Base-by-base conservation (phyloP, 495 filamentous ascomycete genomes). In the Hyaloscypha hepaticicola region DNA sequence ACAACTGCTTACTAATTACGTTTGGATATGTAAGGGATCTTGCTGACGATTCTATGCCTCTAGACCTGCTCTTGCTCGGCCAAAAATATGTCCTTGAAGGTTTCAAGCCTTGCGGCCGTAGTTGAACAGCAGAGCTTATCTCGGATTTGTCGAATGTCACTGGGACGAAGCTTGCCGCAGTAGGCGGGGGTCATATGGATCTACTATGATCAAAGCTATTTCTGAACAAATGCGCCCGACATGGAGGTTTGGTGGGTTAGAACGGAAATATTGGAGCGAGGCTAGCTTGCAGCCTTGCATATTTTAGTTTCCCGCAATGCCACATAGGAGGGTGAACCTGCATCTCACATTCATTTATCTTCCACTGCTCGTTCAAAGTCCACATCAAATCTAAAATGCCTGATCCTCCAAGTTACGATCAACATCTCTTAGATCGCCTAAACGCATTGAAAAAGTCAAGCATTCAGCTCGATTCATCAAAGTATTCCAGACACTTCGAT, bases 401-500 rank as follows among this genome's bases (percentile, higher is more conserved):
- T 68, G 61, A 63, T 28, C 72, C 69, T 19, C 69, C 69, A 27
- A 61, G 52, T 49, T 65, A 70, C 24, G 76, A 78, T 45, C 60
- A 73, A 34, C 50, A 72, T 56, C 70, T 78, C 26, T 65, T 78
- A 14, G 64, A 69, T 25, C 71, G 77, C 21, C 60, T 78, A 41
- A 78, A 78, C 58, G 76, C 76, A 2, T 70, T 78, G 29, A 76
- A 74, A 57, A 70, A 71, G 51, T 77, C 77, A n/a, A 72, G 24
- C 28, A 70, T 77, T 8, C 50, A 58, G 41, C 58, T 72, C 16
- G 63, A 70, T 45, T 41, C 58, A 11, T 41, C 61, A 66, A 66
- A 68, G 66, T 72, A 48, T 64, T 22, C 16, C 48, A 24, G 28
- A 9, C 12, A 57, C 57, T 24, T 25, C 3, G 12, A 26, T 14